Percentiles rank a stretch among this genome's conserved stretches.
These are phyloP conservation scores for Clavariopsis aquatica DNA, from an alignment of 495 filamentous ascomycete genomes.

Conservation along the genomic window DNA sequence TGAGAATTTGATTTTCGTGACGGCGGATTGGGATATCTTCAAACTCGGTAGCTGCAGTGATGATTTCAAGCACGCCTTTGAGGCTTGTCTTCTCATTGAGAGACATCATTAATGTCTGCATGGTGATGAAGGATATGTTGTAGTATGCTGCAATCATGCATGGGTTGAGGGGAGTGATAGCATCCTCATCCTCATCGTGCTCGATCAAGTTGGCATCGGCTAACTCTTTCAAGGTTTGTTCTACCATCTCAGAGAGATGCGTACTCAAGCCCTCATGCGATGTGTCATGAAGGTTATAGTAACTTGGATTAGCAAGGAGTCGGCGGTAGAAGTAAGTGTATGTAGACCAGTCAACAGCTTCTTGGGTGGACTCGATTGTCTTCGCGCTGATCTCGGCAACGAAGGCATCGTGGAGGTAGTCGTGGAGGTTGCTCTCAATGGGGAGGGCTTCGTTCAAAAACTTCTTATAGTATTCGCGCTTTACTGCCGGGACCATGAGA, in stretches of 20 bases:
- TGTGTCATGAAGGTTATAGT: constrained; percentile 85
- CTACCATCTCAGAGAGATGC: constrained; percentile 93
- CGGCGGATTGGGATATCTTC: constrained; percentile 92
- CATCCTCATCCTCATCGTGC: constrained; percentile 93
- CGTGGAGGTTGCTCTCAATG: constrained; percentile 90
- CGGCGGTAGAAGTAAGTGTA: constrained; percentile 99
- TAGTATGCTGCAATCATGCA: constrained; percentile 99
- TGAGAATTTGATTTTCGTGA: constrained; percentile 85
- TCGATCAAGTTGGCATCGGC: constrained; percentile 94
- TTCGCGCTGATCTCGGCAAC: constrained; percentile 94
- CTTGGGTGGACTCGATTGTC: constrained; percentile 90
- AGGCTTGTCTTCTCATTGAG: constrained; percentile 84
- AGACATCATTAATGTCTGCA: constrained; percentile 99
- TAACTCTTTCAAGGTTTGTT: constrained; percentile 88
- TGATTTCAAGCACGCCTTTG: constrained; percentile 94
- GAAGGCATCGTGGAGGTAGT: constrained; percentile 91
- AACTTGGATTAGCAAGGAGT: constrained; percentile 94
- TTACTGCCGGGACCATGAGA: constrained; percentile 89
- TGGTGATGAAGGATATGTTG: constrained; percentile 98
- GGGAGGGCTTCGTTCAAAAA: constrained; percentile 96
- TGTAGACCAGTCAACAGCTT: constrained; percentile 97
- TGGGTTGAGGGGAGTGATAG: constrained; percentile 83
- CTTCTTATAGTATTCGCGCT: constrained; percentile 97
- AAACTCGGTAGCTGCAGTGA: constrained; percentile 95
- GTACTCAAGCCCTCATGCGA: constrained; percentile 91